These are phyloP conservation scores for Psilocybe subaeruginosa DNA, from an alignment of 768 basidiomycete species.

Conservation along the genomic window DNA sequence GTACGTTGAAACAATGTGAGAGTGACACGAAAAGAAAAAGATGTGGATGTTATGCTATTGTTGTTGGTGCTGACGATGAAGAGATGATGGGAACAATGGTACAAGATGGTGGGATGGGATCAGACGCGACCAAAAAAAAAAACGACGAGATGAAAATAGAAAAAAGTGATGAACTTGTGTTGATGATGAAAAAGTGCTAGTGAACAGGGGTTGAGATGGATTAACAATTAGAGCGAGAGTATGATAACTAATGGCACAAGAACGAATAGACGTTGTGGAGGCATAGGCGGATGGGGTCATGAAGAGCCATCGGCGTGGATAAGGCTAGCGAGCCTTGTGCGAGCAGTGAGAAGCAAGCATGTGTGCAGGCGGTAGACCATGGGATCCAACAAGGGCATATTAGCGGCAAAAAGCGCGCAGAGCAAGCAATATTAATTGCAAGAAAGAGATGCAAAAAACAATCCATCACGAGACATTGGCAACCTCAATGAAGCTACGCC, in stretches of 20 bases:
- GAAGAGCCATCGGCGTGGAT: background rate
- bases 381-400: too few species aligned
- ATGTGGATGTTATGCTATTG: background rate
- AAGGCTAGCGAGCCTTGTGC: background rate
- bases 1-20: background rate
- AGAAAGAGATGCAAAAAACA: background rate
- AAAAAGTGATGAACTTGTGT: background rate
- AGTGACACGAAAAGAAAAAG: background rate
- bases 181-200: background rate
- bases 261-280: background rate
- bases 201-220: background rate
- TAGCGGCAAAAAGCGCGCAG: background rate
- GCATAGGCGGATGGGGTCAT: background rate
- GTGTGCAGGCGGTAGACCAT: too few species aligned
- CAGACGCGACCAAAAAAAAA: background rate
- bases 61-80: too few species aligned
- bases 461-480: slow-evolving; percentile 34
- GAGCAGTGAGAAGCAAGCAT: too few species aligned
- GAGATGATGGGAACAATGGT: background rate
- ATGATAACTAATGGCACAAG: background rate
- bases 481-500: slow-evolving; percentile 70
- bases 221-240: background rate
- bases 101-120: background rate
- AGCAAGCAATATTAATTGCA: background rate
- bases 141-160: background rate